phyloP scores from a whole-genome alignment of 305 asterid genomes.

The Stenogyne calaminthoides region DNA sequence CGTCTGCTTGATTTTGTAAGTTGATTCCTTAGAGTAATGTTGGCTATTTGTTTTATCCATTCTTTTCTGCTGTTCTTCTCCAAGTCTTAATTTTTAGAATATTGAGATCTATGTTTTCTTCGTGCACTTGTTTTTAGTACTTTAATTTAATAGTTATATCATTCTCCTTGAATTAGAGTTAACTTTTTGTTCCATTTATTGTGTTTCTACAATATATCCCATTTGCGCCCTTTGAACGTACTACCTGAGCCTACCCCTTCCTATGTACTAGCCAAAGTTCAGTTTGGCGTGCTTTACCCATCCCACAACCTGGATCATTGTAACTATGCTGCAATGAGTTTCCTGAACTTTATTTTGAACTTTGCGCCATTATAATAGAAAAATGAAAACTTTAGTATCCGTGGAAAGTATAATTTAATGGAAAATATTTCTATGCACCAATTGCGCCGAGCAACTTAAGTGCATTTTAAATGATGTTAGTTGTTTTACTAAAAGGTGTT shows the following conservation, averaged over 20 bases:
- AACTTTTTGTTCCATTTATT: neutral
- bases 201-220: neutral
- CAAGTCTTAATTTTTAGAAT: neutral
- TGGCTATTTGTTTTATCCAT: neutral
- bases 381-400: neutral
- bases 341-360: conserved; percentile 2
- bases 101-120: neutral
- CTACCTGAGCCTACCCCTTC: neutral
- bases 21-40: conserved; percentile 28
- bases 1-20: conserved; percentile 93
- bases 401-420: neutral
- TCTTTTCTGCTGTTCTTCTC: neutral
- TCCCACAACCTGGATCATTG: neutral
- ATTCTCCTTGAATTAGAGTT: neutral
- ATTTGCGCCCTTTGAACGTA: neutral
- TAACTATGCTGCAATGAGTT: neutral
- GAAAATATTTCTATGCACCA: too few relatives aligned
- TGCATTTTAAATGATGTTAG: too few relatives aligned
- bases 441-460: too few relatives aligned
- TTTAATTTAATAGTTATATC: neutral
- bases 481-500: too few relatives aligned
- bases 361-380: neutral
- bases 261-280: neutral
- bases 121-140: neutral
- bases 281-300: neutral